phyloP scores from a whole-genome alignment of 208 protist genomes.

The Wallacemonas rigidus region DNA sequence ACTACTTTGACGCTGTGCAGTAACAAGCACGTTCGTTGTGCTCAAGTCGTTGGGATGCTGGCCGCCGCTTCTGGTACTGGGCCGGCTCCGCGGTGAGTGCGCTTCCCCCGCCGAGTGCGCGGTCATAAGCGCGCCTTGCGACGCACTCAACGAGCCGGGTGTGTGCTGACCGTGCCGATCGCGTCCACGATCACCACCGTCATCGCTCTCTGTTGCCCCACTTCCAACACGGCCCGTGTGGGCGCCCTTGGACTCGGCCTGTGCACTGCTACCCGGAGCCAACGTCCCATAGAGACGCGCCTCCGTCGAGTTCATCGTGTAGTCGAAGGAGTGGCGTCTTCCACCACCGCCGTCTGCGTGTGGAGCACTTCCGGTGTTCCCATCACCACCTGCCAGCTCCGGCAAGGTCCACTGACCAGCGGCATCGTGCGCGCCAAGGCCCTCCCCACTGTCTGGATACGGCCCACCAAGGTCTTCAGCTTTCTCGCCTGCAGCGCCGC shows the following conservation, averaged over 20 bases:
- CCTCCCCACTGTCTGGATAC: neutral
- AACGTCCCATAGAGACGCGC: neutral
- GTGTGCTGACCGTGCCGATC: neutral
- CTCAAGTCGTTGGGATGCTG: constrained; percentile 5
- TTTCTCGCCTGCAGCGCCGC: too few species aligned
- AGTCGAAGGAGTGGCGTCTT: constrained; percentile 22
- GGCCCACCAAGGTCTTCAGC: neutral
- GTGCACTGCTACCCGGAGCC: too few species aligned
- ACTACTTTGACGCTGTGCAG: neutral
- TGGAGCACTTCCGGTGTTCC: neutral
- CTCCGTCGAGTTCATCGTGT: constrained; percentile 23
- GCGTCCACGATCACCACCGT: too few species aligned
- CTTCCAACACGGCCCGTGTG: too few species aligned
- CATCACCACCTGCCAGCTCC: neutral
- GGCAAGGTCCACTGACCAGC: neutral
- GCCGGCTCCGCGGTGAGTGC: constrained; percentile 8
- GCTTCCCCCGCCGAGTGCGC: neutral
- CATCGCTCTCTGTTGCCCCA: too few species aligned
- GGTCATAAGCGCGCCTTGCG: too few species aligned
- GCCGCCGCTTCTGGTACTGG: neutral
- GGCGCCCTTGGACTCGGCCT: too few species aligned
- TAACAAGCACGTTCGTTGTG: neutral
- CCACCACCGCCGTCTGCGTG: neutral
- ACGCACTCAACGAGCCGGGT: neutral
- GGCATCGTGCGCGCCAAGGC: neutral